phyloP scores from a whole-genome alignment of 805 yeast species.

The Cyberlindnera samutprakarnensis region DNA sequence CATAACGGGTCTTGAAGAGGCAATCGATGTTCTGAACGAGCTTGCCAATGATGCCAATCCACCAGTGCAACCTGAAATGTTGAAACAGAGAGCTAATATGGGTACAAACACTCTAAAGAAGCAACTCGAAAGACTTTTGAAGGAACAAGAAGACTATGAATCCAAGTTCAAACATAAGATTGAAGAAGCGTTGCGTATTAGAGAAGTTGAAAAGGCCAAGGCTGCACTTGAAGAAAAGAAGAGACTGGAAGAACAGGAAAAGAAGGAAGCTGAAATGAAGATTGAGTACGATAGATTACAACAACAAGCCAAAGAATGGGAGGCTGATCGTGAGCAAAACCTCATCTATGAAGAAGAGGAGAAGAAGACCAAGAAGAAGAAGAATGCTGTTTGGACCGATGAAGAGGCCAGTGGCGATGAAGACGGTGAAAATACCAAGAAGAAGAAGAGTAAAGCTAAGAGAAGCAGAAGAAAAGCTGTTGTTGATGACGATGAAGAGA shows the following conservation, averaged over 20 bases:
- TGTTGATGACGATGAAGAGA: conserved; percentile 24
- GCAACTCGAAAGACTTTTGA: conserved; percentile 61
- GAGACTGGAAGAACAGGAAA: conserved; percentile 41
- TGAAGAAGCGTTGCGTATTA: conserved; percentile 60
- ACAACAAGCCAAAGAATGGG: conserved; percentile 52
- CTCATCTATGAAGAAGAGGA: conserved; percentile 31
- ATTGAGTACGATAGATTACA: conserved; percentile 43
- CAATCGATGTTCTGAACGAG: conserved; percentile 49
- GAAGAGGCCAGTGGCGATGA: conserved; percentile 32
- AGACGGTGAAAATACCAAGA: conserved; percentile 18
- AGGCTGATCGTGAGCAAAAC: conserved; percentile 39
- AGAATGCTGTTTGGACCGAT: conserved; percentile 38
- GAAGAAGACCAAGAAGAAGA: conserved; percentile 25
- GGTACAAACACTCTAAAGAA: conserved; percentile 70
- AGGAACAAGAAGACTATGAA: conserved; percentile 68
- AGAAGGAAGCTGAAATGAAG: conserved; percentile 29
- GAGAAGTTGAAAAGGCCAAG: conserved; percentile 37
- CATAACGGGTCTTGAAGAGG: conserved; percentile 49
- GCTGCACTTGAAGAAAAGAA: conserved; percentile 43
- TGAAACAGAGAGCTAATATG: conserved; percentile 80
- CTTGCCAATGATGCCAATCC: conserved; percentile 50
- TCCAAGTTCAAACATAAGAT: conserved; percentile 49
- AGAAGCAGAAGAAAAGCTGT: conserved; percentile 16
- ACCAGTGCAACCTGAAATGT: conserved; percentile 73
- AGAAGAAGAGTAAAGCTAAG: conserved; percentile 15